A percentile compares a stretch with the other conserved stretches of the same genome.
Evolutionary conservation across 2,329 filamentous ascomycete species (phyloP).

Genomic region (Taxawa tesnikishii): DNA sequence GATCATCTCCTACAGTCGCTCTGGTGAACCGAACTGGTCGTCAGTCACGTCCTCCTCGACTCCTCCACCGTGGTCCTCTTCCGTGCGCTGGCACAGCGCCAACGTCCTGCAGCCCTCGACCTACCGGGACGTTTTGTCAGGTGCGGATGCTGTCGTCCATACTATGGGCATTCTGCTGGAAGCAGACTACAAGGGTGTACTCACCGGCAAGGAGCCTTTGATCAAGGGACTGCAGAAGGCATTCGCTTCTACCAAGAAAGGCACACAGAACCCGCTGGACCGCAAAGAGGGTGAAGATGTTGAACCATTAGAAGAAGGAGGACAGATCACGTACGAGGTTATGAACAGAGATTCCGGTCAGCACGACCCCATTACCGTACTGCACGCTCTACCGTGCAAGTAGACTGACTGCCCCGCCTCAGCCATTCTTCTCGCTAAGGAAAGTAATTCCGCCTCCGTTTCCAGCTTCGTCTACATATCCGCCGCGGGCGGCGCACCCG

Average conservation of each 20-base stretch:
- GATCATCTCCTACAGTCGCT: conserved; percentile 49
- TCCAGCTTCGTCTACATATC: conserved; percentile 77
- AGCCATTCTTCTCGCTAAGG: conserved; percentile 73
- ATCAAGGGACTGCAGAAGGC: conserved; percentile 65
- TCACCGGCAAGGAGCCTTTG: conserved; percentile 75
- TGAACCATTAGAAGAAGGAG: conserved; percentile 52
- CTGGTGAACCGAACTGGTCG: conserved; percentile 79
- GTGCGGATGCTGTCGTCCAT: conserved; percentile 79
- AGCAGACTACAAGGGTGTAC: conserved; percentile 90
- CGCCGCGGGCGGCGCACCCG: conserved; percentile 71
- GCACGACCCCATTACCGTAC: no score
- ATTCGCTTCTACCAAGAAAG: conserved; percentile 53
- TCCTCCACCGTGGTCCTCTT: conserved; percentile 68
- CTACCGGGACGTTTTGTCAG: conserved; percentile 64
- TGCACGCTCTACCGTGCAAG: conserved; percentile 18
- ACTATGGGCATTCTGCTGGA: conserved; percentile 93
- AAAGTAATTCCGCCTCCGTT: conserved; percentile 53
- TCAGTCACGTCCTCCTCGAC: conserved; percentile 57
- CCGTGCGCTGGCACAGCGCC: conserved; percentile 76
- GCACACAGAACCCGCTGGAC: conserved; percentile 56
- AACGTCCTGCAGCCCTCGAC: conserved; percentile 75
- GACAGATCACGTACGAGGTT: conserved; percentile 84
- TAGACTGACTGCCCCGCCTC: conserved; percentile 9
- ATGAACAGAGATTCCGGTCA: conserved; percentile 92
- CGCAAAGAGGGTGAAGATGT: conserved; percentile 47